phyloP scores from a whole-genome alignment of 257 asterid genomes.

The Nyctanthes arbortristis region DNA sequence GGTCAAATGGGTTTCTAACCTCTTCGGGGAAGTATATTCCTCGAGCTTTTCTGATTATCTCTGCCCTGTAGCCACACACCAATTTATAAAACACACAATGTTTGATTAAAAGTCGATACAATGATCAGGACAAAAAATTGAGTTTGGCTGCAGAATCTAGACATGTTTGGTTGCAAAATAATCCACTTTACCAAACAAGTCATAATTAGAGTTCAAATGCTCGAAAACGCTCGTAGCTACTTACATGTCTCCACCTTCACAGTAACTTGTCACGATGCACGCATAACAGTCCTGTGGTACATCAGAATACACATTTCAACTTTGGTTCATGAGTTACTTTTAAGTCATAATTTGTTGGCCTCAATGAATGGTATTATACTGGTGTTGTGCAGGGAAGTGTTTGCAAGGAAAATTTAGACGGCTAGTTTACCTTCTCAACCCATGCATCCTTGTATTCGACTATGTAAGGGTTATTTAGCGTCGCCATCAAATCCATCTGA shows the following conservation, averaged over 20 bases:
- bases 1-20: slow-evolving; percentile 35
- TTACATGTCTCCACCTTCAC: slow-evolving; percentile 98
- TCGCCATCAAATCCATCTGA: slow-evolving; percentile 90
- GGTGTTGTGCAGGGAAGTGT: not conserved
- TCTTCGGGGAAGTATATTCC: slow-evolving; percentile 74
- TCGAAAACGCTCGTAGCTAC: slow-evolving; percentile 23
- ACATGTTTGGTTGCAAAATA: not conserved
- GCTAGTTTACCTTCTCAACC: slow-evolving; percentile 76
- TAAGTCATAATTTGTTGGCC: not conserved
- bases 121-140: not conserved
- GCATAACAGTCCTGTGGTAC: slow-evolving; percentile 56
- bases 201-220: not conserved
- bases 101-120: not conserved
- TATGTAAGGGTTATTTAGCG: slow-evolving; percentile 60
- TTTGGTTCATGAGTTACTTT: not conserved
- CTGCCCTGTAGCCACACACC: slow-evolving; percentile 56
- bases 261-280: slow-evolving; percentile 78
- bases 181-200: not conserved
- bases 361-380: not conserved
- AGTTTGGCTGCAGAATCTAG: not conserved
- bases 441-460: slow-evolving; percentile 86
- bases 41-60: slow-evolving; percentile 62
- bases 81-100: not conserved
- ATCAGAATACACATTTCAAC: slow-evolving; percentile 13
- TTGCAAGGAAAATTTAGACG: not conserved